Base-by-base conservation (phyloP, 495 filamentous ascomycete genomes). In the Hypoxylon trugodes region DNA sequence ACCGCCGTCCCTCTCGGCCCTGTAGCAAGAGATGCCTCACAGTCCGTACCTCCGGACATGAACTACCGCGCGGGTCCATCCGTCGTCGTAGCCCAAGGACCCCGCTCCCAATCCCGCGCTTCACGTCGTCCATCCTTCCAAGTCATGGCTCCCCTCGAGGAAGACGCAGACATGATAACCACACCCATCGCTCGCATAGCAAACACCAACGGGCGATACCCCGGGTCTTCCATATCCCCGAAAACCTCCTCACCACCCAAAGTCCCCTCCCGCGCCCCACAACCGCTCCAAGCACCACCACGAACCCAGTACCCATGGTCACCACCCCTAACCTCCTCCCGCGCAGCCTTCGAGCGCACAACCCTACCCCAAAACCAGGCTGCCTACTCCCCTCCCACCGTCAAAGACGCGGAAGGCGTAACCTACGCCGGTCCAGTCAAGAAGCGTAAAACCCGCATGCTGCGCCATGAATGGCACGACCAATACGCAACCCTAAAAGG, bases 41-140 rank as follows among this genome's bases (percentile, higher is more conserved):
- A 96, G 66, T 97, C 93, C 1, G 95, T 97, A 0, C 95, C 95
- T 16, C 94, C 95, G 4, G 86, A 96, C 73, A 97, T 98, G 92
- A 81, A 81, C 68, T 91, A 86, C 77, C 84, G 88, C 46, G 71
- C 74, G 24, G 74, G 70, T 22, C 70, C 73, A 12, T 53, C 47
- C 58, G 51, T 69, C 42, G 47, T n/a, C n/a, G 13, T 15, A 6
- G 42, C 42, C 22, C 42, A 47, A 28, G 28, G 28, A 0, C 18
- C 69, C 18, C 82, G 82, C 13, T 86, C 78, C 65, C 83, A 71
- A 73, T 88, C 75, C 41, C 80, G 75, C 73, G 81, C 73, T 56
- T 87, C 87, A 13, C 82, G 86, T 33, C 81, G 85, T 15, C 87
- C 80, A 0, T 86, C 82, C 35, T 80, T 86, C 62, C 76, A 77